Conservation (phyloP, 768 basidiomycete species). For the Saitozyma sp. region DNA sequence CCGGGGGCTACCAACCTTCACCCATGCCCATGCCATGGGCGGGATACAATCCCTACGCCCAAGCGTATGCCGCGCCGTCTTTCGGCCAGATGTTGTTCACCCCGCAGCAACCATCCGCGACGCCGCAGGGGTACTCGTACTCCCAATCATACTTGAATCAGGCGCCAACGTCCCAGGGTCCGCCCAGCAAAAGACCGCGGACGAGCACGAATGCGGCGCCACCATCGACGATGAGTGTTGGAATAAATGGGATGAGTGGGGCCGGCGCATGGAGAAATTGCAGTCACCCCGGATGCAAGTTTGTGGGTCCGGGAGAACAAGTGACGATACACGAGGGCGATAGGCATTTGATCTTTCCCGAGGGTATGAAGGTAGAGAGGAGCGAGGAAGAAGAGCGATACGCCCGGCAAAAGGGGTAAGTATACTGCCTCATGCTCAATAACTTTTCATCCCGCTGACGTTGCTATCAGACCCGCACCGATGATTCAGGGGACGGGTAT, state of each 20-base stretch:
- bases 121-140: constrained; percentile 25
- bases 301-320: constrained; percentile 45
- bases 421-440: neutral
- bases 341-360: constrained; percentile 50
- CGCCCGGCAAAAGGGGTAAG: constrained; percentile 48
- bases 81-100: constrained; percentile 10
- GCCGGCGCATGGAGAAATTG: constrained; percentile 48
- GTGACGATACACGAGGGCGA: constrained; percentile 53
- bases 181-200: neutral
- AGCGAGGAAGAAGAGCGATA: constrained; percentile 47
- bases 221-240: neutral
- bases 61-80: neutral
- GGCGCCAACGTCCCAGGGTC: neutral
- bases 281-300: constrained; percentile 43
- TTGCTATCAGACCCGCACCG: constrained; percentile 26
- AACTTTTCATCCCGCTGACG: neutral
- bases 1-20: neutral
- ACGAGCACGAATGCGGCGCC: constrained; percentile 2
- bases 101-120: neutral
- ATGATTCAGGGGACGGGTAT: constrained; percentile 67
- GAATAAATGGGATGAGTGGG: neutral
- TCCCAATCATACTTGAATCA: constrained; percentile 15
- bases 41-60: constrained; percentile 6
- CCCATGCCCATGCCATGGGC: neutral
- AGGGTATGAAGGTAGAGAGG: constrained; percentile 40